Conservation (phyloP, 371 early-diverging fungal species). For the Rhizopus arrhizus region DNA sequence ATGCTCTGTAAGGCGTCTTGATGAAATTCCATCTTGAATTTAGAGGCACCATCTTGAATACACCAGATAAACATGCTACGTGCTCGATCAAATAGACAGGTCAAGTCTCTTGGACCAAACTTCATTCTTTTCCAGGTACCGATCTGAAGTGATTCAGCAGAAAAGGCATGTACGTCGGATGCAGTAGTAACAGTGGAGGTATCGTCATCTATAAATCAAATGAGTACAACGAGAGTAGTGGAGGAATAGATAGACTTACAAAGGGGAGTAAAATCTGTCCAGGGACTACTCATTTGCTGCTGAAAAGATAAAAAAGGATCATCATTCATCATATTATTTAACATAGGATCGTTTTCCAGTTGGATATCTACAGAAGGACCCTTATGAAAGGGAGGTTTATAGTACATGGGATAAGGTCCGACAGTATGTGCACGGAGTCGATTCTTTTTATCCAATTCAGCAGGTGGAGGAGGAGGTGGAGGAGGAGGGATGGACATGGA, state of each 20-base stretch:
- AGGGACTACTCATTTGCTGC: slow-evolving; percentile 9
- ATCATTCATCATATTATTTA: background rate
- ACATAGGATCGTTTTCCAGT: background rate
- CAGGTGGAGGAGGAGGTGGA: slow-evolving; percentile 17
- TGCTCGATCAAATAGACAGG: slow-evolving; percentile 62
- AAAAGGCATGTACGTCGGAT: background rate
- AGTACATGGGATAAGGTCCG: slow-evolving; percentile 15
- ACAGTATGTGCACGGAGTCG: slow-evolving; percentile 24
- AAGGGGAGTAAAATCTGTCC: slow-evolving; percentile 18
- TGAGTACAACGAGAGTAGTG: no score
- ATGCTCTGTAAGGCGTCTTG: slow-evolving; percentile 58
- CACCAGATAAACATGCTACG: slow-evolving; percentile 61
- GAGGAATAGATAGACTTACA: slow-evolving; percentile 12
- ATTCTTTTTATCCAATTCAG: slow-evolving; percentile 14
- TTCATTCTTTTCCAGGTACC: slow-evolving; percentile 80
- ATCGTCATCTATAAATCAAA: background rate
- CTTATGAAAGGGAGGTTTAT: slow-evolving; percentile 3
- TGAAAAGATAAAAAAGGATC: slow-evolving; percentile 2
- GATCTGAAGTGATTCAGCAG: slow-evolving; percentile 60
- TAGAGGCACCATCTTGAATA: slow-evolving; percentile 64
- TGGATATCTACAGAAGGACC: slow-evolving; percentile 11
- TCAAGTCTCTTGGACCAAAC: slow-evolving; percentile 56
- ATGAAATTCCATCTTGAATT: slow-evolving; percentile 75
- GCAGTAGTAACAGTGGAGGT: background rate
- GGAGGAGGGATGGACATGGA: slow-evolving; percentile 26